These are phyloP conservation scores for Yamadazyma songkhlaensis DNA, from an alignment of 1,139 yeast genomes.

Conservation along the genomic window DNA sequence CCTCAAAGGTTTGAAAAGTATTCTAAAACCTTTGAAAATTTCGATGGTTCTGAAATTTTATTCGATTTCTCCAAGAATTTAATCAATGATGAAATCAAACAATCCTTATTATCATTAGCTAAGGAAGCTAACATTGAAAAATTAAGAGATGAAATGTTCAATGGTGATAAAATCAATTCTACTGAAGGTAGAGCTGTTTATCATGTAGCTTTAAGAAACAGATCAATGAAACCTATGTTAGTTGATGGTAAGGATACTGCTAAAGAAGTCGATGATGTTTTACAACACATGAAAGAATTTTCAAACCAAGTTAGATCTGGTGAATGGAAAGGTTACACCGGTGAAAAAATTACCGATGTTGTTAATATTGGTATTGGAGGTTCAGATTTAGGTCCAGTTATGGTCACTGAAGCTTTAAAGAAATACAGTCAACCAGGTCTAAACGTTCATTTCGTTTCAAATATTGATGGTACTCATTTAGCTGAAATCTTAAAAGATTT, in stretches of 20 bases:
- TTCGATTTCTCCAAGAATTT: conserved; percentile 95
- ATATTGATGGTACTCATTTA: conserved; percentile 97
- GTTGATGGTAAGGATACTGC: conserved; percentile 91
- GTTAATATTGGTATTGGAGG: conserved; percentile 99
- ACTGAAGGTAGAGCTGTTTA: conserved; percentile 96
- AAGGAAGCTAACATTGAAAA: conserved; percentile 85
- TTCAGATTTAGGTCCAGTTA: conserved; percentile 97
- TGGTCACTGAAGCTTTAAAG: conserved; percentile 98
- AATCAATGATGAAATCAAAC: conserved; percentile 77
- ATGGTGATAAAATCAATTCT: conserved; percentile 89
- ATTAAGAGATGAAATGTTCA: conserved; percentile 87
- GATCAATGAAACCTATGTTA: conserved; percentile 68
- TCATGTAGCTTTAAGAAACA: conserved; percentile 95
- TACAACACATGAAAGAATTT: conserved; percentile 95
- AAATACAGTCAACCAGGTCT: conserved; percentile 77
- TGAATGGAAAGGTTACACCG: conserved; percentile 94
- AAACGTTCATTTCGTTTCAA: conserved; percentile 88
- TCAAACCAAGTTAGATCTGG: conserved; percentile 88
- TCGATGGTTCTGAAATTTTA: conserved; percentile 81
- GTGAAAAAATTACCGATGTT: conserved; percentile 86
- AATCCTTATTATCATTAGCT: conserved; percentile 71
- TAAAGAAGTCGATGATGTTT: conserved; percentile 84
- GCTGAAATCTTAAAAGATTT: conserved; percentile 81
- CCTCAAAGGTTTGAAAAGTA: conserved; percentile 70
- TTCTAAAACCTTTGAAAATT: conserved; percentile 75